Base-by-base conservation (phyloP, 208 protist genomes). In the Acanthamoeba lenticulata region DNA sequence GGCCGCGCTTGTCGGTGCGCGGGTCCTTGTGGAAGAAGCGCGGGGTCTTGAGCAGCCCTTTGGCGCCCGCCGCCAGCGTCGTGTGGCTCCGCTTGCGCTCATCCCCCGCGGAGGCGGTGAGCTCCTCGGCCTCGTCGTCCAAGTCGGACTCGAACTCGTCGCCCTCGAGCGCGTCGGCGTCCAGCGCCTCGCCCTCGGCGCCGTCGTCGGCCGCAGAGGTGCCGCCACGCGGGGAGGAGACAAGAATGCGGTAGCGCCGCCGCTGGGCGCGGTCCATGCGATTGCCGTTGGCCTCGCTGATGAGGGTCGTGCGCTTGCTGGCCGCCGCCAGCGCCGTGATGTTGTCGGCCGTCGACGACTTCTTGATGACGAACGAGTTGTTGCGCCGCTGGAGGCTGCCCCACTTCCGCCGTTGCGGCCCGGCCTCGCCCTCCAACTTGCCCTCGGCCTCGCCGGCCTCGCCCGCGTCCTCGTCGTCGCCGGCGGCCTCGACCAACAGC, bases 261-360 rank as follows among this genome's bases (percentile, higher is more conserved):
- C 44, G 36, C 74, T 85, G 74, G 24, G 74, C 24, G 40, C 74
- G 74, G 44, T 85, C 74, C 74, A 85, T 85, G 27, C 42, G 36
- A n/a, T 85, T 85, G 36, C 74, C 42, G 74, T 52, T 85, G 74
- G 74, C 74, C 74, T 85, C 74, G 74, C 42, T 85, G 27, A 85
- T 36, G 27, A 85, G 13, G 24, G 74, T 85, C 38, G 45, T 85
- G 74, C 74, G 74, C 74, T 85, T 85, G 40, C n/a, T 15, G 36
- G 38, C 42, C 1, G 24, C 36, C 1, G 36, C 42, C 42, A 74
- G n/a, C 65, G 65, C 19, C 65, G 34, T 3, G 65, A 74, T 74
- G 74, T 13, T 52, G 40, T 85, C 74, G 17, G 29, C 74, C 40
- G 74, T 85, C 27, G 74, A 85, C 27, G 42, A 55, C 42, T 85